phyloP scores from a whole-genome alignment of 2,329 filamentous ascomycete species.

The Rosellinia necatrix region DNA sequence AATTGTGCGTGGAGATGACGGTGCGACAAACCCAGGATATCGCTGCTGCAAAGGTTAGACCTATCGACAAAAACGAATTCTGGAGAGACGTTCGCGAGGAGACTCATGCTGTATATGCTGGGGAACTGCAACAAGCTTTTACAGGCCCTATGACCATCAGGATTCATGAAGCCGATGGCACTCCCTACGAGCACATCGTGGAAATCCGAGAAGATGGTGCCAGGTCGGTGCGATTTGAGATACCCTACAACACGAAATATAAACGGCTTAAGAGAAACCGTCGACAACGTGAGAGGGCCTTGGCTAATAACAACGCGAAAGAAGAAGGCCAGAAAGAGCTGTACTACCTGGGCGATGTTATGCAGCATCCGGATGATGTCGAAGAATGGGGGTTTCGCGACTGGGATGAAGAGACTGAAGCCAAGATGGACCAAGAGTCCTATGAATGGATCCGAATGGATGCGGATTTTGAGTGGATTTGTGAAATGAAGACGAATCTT shows the following conservation, averaged over 20 bases:
- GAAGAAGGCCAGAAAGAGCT: constrained; percentile 73
- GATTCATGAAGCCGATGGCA: constrained; percentile 97
- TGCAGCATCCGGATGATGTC: constrained; percentile 81
- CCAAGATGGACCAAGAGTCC: constrained; percentile 90
- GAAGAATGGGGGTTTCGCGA: constrained; percentile 83
- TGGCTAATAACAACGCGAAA: constrained; percentile 48
- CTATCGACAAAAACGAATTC: constrained; percentile 74
- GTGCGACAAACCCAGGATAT: constrained; percentile 75
- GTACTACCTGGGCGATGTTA: constrained; percentile 89
- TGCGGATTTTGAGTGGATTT: constrained; percentile 98
- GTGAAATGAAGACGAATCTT: constrained; percentile 79
- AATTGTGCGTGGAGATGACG: constrained; percentile 89
- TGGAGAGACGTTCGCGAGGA: constrained; percentile 84
- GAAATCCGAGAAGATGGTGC: constrained; percentile 87
- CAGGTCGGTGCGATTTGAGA: constrained; percentile 79
- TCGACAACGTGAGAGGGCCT: constrained; percentile 63
- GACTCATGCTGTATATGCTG: constrained; percentile 68
- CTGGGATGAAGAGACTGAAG: constrained; percentile 87
- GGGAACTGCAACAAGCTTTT: constrained; percentile 77
- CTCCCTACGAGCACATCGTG: constrained; percentile 96
- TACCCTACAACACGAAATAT: constrained; percentile 99
- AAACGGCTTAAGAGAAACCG: constrained; percentile 89
- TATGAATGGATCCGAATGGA: constrained; percentile 99
- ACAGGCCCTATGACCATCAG: constrained; percentile 97
- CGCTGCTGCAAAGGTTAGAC: constrained; percentile 50